A percentile compares a stretch with the other conserved stretches of the same genome.
phyloP scores from a whole-genome alignment of 73 alveolate species.

The Symbiodinium natans region DNA sequence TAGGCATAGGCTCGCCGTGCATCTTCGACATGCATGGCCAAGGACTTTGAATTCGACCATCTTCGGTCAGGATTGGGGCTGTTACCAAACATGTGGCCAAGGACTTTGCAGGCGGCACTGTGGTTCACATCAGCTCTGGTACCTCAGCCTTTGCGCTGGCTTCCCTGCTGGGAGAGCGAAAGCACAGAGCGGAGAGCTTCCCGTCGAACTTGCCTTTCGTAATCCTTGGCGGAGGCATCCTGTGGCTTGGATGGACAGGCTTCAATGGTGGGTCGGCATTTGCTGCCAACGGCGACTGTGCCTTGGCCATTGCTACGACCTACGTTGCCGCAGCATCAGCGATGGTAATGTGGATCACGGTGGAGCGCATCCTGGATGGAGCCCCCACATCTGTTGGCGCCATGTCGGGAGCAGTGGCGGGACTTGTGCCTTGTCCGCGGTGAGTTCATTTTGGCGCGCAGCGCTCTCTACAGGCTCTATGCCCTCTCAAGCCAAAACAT shows the following conservation, averaged over 20 bases:
- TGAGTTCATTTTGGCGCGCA: too few relatives aligned
- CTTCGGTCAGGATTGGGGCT: too few relatives aligned
- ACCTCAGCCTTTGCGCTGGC: background rate
- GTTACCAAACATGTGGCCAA: background rate
- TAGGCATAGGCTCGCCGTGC: too few relatives aligned
- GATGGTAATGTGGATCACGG: background rate
- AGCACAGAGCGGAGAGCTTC: background rate
- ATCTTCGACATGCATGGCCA: too few relatives aligned
- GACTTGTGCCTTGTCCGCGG: background rate
- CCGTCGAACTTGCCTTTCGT: background rate
- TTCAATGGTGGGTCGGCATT: background rate
- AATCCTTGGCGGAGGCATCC: background rate
- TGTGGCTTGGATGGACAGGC: background rate
- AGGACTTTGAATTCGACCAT: too few relatives aligned
- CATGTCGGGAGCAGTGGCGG: background rate
- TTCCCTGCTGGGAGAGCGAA: background rate
- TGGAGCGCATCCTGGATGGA: background rate
- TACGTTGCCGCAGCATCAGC: background rate
- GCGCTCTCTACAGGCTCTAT: too few relatives aligned
- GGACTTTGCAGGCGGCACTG: background rate
- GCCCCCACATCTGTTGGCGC: background rate
- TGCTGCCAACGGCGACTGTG: background rate
- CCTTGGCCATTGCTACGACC: background rate
- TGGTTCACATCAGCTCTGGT: background rate
- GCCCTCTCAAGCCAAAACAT: too few relatives aligned